Evolutionary conservation across 345 rosid species (phyloP).

Genomic region (Isatis tinctoria): DNA sequence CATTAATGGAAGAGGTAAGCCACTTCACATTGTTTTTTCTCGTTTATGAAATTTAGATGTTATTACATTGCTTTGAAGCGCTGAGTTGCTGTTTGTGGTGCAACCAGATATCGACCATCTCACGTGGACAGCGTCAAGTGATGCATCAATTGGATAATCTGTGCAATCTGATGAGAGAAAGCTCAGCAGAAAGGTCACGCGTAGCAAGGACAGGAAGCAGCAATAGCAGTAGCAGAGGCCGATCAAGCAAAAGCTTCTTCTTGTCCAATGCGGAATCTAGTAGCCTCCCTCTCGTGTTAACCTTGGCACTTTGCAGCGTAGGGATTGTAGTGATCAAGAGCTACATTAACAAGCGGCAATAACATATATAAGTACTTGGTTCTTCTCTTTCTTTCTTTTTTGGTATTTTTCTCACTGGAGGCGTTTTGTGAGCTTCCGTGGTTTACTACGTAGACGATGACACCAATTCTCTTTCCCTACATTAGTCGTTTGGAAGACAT

Average conservation of each 20-base stretch:
- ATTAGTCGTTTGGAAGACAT: conserved; percentile 19
- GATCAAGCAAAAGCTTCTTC: conserved; percentile 25
- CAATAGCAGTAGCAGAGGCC: conserved; percentile 10
- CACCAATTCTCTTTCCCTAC: conserved; percentile 10
- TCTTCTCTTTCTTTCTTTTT: neutral
- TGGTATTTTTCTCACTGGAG: conserved; percentile 26
- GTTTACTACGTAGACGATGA: conserved; percentile 3
- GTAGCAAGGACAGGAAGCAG: conserved; percentile 35
- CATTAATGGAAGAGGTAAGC: conserved; percentile 80
- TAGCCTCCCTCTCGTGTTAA: conserved; percentile 48
- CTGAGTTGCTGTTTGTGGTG: neutral
- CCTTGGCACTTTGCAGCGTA: conserved; percentile 59
- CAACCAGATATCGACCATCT: conserved; percentile 55
- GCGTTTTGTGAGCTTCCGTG: conserved; percentile 35
- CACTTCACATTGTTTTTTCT: conserved; percentile 3
- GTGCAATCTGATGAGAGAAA: conserved; percentile 52
- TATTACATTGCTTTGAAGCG: conserved; percentile 17
- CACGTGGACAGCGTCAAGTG: conserved; percentile 75
- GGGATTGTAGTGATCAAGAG: conserved; percentile 56
- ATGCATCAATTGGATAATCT: conserved; percentile 69
- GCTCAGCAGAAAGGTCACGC: conserved; percentile 38
- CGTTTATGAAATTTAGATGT: neutral
- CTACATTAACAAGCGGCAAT: conserved; percentile 41
- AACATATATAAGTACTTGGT: conserved; percentile 16
- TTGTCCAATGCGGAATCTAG: conserved; percentile 34